Base-by-base conservation (phyloP, 208 protist species). In the Wallacemonas sp. region DNA sequence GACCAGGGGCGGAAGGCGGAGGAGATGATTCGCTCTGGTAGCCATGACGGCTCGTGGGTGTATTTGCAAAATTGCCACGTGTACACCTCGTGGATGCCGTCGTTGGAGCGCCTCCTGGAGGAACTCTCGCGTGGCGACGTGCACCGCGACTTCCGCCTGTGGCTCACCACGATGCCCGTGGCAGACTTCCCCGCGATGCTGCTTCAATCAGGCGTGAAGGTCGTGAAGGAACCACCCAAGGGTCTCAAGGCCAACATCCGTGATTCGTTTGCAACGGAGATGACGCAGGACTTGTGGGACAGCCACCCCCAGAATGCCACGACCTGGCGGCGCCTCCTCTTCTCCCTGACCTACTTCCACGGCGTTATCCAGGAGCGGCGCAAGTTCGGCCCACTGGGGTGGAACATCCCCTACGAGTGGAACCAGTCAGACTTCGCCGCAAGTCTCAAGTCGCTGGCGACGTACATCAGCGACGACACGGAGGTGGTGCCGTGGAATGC, bases 11-110 rank as follows among this genome's bases (percentile, higher is more conserved):
- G 68, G 24, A 97, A 97, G 63, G 92, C 92, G 29, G 84, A 94
- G 68, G 83, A 91, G 67, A 94, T 96, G 87, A 96, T 97, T 72
- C 74, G 78, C 27, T 70, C 72, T 21, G 91, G 68, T 26, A 84
- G 74, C 58, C 73, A 63, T 9, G 83, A 92, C 64, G 93, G 93
- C 19, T 76, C 85, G 72, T 98, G 96, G 97, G 95, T 99, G 27
- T 98, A 95, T 66, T 72, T 99, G 41, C 93, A 98, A 68, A 98
- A 98, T 71, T 98, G 96, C 64, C 96, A 98, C 81, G 89, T 98
- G 17, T 94, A 94, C 81, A 75, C 86, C 34, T 95, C 88, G 32
- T 98, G 96, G 96, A 97, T 98, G 86, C 87, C 96, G 29, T 81
- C 80, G 58, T 91, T 98, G 34, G 96, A 98, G 79, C 86, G 79